These are phyloP conservation scores for Solanum phureja DNA, from an alignment of 257 asterid species.

Conservation along the genomic window DNA sequence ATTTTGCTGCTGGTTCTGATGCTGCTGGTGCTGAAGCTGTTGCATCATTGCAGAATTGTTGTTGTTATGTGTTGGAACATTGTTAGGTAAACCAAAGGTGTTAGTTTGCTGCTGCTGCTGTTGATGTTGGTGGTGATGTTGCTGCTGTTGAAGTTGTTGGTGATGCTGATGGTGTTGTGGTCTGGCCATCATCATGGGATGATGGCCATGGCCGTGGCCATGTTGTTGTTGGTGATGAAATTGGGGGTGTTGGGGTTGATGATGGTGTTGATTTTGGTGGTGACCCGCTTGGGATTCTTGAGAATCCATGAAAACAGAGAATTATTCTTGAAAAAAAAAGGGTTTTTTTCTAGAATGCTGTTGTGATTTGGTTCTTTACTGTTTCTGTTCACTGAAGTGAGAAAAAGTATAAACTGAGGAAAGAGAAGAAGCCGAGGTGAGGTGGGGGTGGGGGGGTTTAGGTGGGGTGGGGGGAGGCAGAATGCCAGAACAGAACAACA, in stretches of 20 bases:
- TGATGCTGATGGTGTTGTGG: not conserved
- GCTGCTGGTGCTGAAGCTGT: conserved; percentile 14
- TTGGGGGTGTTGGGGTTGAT: not conserved
- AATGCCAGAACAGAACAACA: not conserved
- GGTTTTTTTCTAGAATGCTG: not conserved
- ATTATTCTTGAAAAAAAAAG: not conserved
- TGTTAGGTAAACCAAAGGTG: conserved; percentile 31
- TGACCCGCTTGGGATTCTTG: conserved; percentile 33
- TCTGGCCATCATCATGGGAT: conserved; percentile 12
- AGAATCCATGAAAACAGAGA: conserved; percentile 31
- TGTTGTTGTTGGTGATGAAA: conserved; percentile 13
- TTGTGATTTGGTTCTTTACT: not conserved
- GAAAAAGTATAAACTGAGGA: not conserved
- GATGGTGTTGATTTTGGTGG: conserved; percentile 16
- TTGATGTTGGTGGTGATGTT: conserved; percentile 11
- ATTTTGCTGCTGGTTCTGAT: conserved; percentile 29
- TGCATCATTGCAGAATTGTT: conserved; percentile 16
- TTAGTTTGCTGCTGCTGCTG: conserved; percentile 29
- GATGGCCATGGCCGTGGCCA: conserved; percentile 2
- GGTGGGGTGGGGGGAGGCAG: not conserved
- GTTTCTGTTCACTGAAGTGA: not conserved
- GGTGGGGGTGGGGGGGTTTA: not conserved
- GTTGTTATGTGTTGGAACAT: conserved; percentile 1
- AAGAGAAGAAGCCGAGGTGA: not conserved
- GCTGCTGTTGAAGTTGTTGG: conserved; percentile 14